Evolutionary conservation across 371 early-diverging fungal species (phyloP).

Genomic region (Apophysomyces variabilis): DNA sequence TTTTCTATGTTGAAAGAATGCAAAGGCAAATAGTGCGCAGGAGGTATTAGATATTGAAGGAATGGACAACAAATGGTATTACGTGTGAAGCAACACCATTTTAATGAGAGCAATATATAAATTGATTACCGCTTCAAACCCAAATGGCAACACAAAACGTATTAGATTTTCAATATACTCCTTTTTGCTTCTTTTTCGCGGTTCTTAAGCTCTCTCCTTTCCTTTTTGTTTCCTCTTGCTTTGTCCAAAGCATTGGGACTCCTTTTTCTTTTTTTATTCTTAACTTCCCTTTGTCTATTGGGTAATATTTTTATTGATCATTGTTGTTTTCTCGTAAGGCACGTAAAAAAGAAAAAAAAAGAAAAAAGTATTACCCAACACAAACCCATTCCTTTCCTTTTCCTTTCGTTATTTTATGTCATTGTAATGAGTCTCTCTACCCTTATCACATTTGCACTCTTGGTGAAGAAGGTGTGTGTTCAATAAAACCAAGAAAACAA

Average conservation of each 20-base stretch:
- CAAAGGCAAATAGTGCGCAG: conserved; percentile 1
- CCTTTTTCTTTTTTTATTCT: conserved; percentile 18
- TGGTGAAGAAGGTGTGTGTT: conserved; percentile 38
- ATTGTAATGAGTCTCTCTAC: conserved; percentile 38
- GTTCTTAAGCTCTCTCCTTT: not conserved
- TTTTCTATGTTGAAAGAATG: not conserved
- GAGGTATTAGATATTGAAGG: not conserved
- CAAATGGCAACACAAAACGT: conserved; percentile 11
- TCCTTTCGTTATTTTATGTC: conserved; percentile 8
- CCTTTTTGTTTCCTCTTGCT: conserved; percentile 15
- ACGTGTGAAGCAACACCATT: conserved; percentile 17
- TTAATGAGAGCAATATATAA: not conserved
- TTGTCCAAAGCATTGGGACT: conserved; percentile 12
- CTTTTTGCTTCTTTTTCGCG: conserved; percentile 6
- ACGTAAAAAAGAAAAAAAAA: not conserved
- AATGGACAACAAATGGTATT: conserved; percentile 47
- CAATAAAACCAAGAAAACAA: not conserved
- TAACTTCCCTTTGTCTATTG: conserved; percentile 12
- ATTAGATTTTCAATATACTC: conserved; percentile 1
- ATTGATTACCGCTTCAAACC: conserved; percentile 11
- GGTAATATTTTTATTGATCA: conserved; percentile 5
- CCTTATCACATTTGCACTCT: conserved; percentile 37
- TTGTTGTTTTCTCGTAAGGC: not conserved
- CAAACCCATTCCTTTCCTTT: conserved; percentile 14
- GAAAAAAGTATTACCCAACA: not conserved